Base-by-base conservation (phyloP, 331 rosid genomes). In the Arachis monticola region DNA sequence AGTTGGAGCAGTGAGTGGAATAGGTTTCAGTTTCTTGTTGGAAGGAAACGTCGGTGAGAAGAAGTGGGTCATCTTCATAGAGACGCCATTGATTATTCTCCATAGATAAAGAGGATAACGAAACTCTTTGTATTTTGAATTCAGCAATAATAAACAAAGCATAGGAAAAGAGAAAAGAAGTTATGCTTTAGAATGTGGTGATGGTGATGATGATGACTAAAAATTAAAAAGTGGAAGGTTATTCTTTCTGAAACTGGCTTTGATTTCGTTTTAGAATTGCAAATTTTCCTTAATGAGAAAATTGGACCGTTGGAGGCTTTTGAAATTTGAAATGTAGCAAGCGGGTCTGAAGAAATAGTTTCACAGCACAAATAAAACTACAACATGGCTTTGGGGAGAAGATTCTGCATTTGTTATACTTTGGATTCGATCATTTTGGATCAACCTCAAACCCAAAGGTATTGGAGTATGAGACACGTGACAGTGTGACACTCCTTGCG, bases 51-150 rank as follows among this genome's bases (percentile, higher is more conserved):
- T 87, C 92, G 0, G 87, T 85, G 42, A 89, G 83, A 64, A 87
- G 96, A 83, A 83, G 89, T 72, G 92, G 90, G 72, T 87, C 88
- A 64, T 76, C 87, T 68, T 87, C 89, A 68, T 50, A 75, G 70
- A 52, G 48, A 70, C 83, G 46, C 83, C 81, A 75, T 65, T 84
- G 81, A 78, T 88, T 57, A 38, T 83, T 75, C 83, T 80, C 86
- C 83, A 84, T 86, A 12, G 73, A 70, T 65, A 74, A 71, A 70
- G 40, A 35, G 8, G 17, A 53, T 57, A 48, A 14, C 17, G 10
- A 52, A 61, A 53, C 10, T 59, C 61, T 64, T 62, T 76, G 78
- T 78, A 67, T 76, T 76, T 74, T 85, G 82, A 80, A 71, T 70
- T 73, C 58, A 13, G 83, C 38, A 75, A 61, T 72, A 74, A 57